Percentiles rank a stretch among this genome's conserved stretches.
These are phyloP conservation scores for Lasiosphaeria ovina DNA, from an alignment of 495 filamentous ascomycete species.

Conservation along the genomic window DNA sequence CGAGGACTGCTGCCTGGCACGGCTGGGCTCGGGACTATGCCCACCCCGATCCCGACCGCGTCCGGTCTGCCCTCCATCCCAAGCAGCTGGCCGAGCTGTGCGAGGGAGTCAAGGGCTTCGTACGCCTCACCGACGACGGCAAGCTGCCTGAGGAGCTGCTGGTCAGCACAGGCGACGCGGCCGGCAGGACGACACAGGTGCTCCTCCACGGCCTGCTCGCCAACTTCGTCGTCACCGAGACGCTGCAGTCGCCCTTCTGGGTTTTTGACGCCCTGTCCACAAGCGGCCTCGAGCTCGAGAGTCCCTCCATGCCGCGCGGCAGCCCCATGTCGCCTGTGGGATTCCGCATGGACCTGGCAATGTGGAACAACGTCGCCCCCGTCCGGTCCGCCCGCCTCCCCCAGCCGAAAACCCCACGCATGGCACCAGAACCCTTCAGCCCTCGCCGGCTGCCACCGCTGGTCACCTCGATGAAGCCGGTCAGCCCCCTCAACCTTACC, in stretches of 20 bases:
- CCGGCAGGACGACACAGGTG: background rate
- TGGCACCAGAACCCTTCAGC: background rate
- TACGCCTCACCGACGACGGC: conserved; percentile 16
- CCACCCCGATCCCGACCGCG: conserved; percentile 11
- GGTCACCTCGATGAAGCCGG: background rate
- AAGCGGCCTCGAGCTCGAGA: conserved; percentile 12
- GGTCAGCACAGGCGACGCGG: background rate
- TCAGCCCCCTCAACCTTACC: conserved; percentile 4
- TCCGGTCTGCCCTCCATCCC: conserved; percentile 21
- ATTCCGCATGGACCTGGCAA: conserved; percentile 17
- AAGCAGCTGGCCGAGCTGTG: conserved; percentile 21
- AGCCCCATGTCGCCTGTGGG: conserved; percentile 10
- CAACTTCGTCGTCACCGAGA: conserved; percentile 23
- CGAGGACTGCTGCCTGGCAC: conserved; percentile 9
- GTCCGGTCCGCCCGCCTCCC: conserved; percentile 2
- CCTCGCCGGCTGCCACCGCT: conserved; percentile 4
- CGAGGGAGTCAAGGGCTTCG: conserved; percentile 19
- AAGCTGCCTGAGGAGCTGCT: conserved; percentile 17
- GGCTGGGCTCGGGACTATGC: conserved; percentile 14
- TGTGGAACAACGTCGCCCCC: conserved; percentile 13
- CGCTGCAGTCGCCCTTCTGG: conserved; percentile 20
- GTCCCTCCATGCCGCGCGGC: conserved; percentile 6
- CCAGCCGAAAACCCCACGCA: background rate
- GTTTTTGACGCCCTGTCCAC: conserved; percentile 16
- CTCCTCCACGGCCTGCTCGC: conserved; percentile 24